phyloP scores from a whole-genome alignment of 2,329 filamentous ascomycete species.

The Clonostachys rhizophaga region DNA sequence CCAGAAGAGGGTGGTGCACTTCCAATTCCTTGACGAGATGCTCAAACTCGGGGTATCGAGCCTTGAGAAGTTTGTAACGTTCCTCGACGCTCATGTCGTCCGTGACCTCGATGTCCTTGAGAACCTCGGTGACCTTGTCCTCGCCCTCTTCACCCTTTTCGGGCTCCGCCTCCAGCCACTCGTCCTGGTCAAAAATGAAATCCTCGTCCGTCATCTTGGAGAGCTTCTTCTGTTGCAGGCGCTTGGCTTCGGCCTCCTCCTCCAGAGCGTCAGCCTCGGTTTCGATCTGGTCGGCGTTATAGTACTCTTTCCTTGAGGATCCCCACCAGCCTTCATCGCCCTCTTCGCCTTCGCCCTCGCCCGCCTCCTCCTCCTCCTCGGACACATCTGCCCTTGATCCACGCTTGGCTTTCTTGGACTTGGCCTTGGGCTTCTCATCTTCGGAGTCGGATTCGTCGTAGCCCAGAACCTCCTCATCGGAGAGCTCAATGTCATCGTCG shows the following conservation, averaged over 20 bases:
- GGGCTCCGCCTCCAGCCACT: conserved; percentile 65
- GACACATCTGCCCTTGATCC: conserved; percentile 20
- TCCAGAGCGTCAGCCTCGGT: conserved; percentile 70
- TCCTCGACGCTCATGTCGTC: conserved; percentile 75
- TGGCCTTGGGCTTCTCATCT: conserved; percentile 21
- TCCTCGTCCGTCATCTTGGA: conserved; percentile 86
- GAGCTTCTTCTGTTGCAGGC: conserved; percentile 86
- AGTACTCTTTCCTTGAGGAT: conserved; percentile 83
- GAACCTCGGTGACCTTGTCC: conserved; percentile 75
- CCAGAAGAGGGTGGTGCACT: conserved; percentile 63
- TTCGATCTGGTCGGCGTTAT: conserved; percentile 74
- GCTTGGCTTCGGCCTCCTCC: conserved; percentile 85
- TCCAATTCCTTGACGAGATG: conserved; percentile 77
- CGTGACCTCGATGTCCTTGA: conserved; percentile 78
- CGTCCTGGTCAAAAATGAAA: conserved; percentile 86
- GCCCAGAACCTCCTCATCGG: conserved; percentile 57
- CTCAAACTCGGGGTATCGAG: conserved; percentile 89
- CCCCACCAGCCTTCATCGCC: conserved; percentile 76
- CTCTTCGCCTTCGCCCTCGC: conserved; percentile 48
- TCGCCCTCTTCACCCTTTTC: conserved; percentile 47
- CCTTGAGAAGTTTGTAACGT: conserved; percentile 67
- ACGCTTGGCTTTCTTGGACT: conserved; percentile 29
- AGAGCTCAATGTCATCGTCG: conserved; percentile 63
- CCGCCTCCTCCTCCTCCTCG: conserved; percentile 50
- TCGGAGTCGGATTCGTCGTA: conserved; percentile 33